A percentile compares a stretch with the other conserved stretches of the same genome.
phyloP scores from a whole-genome alignment of 441 rosid genomes.

The Adansonia gregorii region DNA sequence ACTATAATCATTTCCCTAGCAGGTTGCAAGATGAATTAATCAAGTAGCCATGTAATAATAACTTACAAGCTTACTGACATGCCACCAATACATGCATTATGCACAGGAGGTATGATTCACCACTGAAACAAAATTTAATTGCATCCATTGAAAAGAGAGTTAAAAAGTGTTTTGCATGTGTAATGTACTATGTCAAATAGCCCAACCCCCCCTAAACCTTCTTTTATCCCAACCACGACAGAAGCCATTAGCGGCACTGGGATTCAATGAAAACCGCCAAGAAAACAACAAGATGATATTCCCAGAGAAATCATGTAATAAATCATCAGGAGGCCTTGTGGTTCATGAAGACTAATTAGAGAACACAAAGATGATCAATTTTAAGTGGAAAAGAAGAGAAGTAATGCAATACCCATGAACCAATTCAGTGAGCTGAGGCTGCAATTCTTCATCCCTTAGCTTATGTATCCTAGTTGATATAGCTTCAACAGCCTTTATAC shows the following conservation, averaged over 20 bases:
- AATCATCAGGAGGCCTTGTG: neutral
- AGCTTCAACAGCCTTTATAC: constrained; percentile 65
- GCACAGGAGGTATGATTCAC: constrained; percentile 9
- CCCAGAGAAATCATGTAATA: constrained; percentile 5
- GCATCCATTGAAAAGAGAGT: neutral
- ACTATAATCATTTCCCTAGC: neutral
- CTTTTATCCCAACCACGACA: neutral
- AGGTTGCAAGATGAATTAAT: neutral
- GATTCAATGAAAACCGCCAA: neutral
- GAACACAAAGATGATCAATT: neutral
- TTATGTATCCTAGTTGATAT: constrained; percentile 79
- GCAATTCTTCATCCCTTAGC: constrained; percentile 85
- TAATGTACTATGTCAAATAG: too few relatives aligned
- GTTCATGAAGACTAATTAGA: constrained; percentile 12
- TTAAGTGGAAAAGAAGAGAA: constrained; percentile 5
- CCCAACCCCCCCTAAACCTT: too few relatives aligned
- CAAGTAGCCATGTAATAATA: neutral
- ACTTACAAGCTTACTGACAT: neutral
- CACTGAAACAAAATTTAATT: neutral
- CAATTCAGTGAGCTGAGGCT: constrained; percentile 71
- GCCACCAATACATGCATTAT: constrained; percentile 8
- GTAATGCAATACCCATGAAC: constrained; percentile 59
- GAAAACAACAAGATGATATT: neutral
- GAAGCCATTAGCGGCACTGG: neutral
- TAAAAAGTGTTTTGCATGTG: neutral